A percentile compares a stretch with the other conserved stretches of the same genome.
These are phyloP conservation scores for Scenedesmus sp. DNA, from an alignment of 163 green algal genomes.

Conservation along the genomic window DNA sequence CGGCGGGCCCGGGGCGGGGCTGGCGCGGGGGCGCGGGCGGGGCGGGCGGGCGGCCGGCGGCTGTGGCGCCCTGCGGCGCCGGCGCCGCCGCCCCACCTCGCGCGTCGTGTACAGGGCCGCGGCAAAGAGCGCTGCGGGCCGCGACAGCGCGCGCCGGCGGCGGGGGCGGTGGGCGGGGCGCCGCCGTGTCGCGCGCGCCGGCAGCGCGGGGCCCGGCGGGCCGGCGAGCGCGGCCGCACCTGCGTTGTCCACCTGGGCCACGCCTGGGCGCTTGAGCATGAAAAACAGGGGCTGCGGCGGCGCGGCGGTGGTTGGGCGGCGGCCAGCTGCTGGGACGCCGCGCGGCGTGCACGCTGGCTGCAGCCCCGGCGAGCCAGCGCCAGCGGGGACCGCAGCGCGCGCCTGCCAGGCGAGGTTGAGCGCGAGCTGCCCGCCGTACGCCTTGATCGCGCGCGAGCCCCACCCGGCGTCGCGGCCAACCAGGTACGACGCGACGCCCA, in stretches of 20 bases:
- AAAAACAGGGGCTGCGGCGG: constrained; percentile 45
- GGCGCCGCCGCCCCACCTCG: constrained; percentile 32
- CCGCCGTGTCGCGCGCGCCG: not conserved
- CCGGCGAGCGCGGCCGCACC: not conserved
- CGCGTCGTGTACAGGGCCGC: constrained; percentile 17
- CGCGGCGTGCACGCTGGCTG: no score
- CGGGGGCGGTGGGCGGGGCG: not conserved
- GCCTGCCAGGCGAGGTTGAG: constrained; percentile 43
- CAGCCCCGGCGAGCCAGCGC: no score
- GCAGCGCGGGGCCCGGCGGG: not conserved
- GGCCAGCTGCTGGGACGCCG: no score
- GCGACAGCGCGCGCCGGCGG: not conserved
- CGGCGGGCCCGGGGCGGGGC: no score
- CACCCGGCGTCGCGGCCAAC: constrained; percentile 22
- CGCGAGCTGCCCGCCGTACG: constrained; percentile 33
- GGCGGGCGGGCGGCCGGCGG: no score
- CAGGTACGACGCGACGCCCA: constrained; percentile 33
- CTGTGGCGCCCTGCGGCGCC: no score
- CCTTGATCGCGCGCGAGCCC: not conserved
- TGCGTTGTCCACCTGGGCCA: constrained; percentile 34
- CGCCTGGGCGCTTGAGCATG: constrained; percentile 35
- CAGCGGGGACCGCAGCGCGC: no score
- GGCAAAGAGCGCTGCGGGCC: constrained; percentile 31
- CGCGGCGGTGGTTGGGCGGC: no score
- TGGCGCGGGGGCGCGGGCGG: no score